Percentiles rank a stretch among this genome's conserved stretches.
Conservation (phyloP, 306 rosid genomes). For the Corylus avellana region DNA sequence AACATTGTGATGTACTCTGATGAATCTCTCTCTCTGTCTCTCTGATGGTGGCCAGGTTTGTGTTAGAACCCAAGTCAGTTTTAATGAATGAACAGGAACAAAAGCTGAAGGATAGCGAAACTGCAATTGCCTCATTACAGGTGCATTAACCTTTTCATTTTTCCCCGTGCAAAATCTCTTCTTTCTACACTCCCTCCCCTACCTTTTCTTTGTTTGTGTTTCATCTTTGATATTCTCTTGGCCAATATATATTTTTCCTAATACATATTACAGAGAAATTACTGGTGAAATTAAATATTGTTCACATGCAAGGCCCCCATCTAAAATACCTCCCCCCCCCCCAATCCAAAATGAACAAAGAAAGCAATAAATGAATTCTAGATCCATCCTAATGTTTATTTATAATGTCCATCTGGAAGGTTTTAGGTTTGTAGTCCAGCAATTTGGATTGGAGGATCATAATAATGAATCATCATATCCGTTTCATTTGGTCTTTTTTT, state of each 20-base stretch:
- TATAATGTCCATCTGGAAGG: not conserved
- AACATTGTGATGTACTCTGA: constrained; percentile 8
- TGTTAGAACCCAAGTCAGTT: constrained; percentile 80
- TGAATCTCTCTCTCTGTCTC: constrained; percentile 1
- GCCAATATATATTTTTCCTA: no score
- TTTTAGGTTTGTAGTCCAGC: not conserved
- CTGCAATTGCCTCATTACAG: constrained; percentile 66
- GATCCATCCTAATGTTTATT: no score
- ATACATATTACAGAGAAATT: no score
- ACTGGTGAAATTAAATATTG: no score
- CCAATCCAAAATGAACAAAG: no score
- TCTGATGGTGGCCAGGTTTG: constrained; percentile 66
- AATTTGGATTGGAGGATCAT: not conserved
- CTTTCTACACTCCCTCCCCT: no score
- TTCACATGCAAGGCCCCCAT: no score
- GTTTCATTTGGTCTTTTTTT: not conserved
- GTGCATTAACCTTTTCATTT: constrained; percentile 32
- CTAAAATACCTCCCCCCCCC: no score
- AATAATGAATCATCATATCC: no score
- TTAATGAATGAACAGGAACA: constrained; percentile 82
- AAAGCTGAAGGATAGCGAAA: constrained; percentile 81
- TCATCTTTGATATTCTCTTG: no score
- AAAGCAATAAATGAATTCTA: no score
- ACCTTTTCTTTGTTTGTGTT: no score
- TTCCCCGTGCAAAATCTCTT: not conserved